Evolutionary conservation across 208 protist species (phyloP), one percentile per base, ranked within the genome.

Genomic region (Porcisia hertigi): DNA sequence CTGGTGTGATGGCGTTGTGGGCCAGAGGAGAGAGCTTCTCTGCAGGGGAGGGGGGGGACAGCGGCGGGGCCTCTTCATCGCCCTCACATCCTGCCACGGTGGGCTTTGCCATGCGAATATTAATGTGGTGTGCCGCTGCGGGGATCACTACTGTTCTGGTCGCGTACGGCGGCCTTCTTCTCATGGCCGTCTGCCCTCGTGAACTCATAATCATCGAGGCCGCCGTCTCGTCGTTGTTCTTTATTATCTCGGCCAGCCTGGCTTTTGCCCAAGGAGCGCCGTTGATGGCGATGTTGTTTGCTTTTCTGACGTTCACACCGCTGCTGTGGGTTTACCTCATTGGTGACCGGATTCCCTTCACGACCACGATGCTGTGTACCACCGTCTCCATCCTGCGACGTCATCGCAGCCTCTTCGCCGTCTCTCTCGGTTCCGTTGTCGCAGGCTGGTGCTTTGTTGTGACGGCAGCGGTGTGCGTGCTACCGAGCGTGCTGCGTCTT

Each of bases 241-340:
- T 73, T 41, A 72, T 62, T 34, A 55, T 83, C 34, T 77, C 65
- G 18, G 76, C 76, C 20, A 75, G 75, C 25, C 20, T 84, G 69
- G 72, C 76, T 34, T 52, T 88, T 8, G 59, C 55, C 18, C 57
- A 63, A 5, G 72, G 73, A 4, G 75, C 70, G 39, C 36, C 39
- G 20, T 30, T 83, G 2, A 63, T 53, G 20, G 65, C 77, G 23
- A 49, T 88, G 18, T 0, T 92, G 11, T 80, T 88, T 52, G 64
- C 54, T 47, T 49, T 87, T 14, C 62, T 86, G 62, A 73, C 79
- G 20, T 69, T 80, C 23, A 69, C 90, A 41, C 81, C 85, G 49
- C 65, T 89, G 36, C 57, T 94, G 70, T 92, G 88, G 80, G 69
- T 96, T 18, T 94, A 84, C 76, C 69, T 87, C 49, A 80, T 93